These are phyloP conservation scores for Xylariaceae sp. DNA, from an alignment of 2,329 filamentous ascomycete genomes.

Conservation along the genomic window DNA sequence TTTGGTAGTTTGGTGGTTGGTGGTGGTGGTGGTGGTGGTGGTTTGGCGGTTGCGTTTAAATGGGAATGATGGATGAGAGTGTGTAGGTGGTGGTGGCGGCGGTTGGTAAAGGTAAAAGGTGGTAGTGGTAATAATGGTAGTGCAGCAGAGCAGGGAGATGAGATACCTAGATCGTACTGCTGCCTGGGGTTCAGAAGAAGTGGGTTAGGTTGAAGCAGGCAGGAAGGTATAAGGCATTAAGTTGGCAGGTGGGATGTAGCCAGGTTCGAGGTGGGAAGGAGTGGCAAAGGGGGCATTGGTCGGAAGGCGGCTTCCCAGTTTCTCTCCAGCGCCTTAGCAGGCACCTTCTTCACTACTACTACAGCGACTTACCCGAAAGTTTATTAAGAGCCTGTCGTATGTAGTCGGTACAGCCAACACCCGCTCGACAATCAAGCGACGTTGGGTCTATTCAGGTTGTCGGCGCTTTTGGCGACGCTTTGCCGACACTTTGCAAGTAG, in stretches of 20 bases:
- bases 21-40: background rate
- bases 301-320: background rate
- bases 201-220: background rate
- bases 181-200: conserved; percentile 7
- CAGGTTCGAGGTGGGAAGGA: conserved; percentile 8
- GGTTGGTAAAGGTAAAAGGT: background rate
- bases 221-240: background rate
- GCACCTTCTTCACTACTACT: background rate
- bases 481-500: background rate
- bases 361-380: conserved; percentile 8
- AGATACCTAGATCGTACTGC: background rate
- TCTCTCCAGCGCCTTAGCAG: background rate
- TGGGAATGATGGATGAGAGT: background rate
- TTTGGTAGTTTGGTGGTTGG: background rate
- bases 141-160: background rate
- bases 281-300: conserved; percentile 7
- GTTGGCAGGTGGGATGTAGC: background rate
- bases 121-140: background rate
- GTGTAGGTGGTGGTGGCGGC: background rate
- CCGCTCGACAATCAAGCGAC: too few species aligned
- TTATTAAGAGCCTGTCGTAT: background rate
- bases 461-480: background rate
- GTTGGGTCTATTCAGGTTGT: background rate
- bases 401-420: background rate
- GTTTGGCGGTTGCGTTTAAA: background rate